Base-by-base conservation (phyloP, 495 filamentous ascomycete genomes). In the Xylaria nigripes region DNA sequence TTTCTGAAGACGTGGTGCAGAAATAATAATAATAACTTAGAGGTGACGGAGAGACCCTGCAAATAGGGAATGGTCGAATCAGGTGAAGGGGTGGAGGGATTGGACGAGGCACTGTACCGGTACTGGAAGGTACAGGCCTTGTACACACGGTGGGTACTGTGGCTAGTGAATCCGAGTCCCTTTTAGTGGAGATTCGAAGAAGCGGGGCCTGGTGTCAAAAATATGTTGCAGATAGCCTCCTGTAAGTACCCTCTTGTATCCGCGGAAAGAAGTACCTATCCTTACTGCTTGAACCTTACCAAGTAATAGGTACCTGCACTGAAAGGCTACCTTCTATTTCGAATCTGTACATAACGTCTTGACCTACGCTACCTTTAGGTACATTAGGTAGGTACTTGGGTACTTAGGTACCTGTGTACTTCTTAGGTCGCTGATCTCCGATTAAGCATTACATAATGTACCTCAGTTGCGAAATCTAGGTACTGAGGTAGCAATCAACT, bases 21-120 rank as follows among this genome's bases (percentile, higher is more conserved):
- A 54, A 46, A 38, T 54, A 48, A 48, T 54, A 38, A 36, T 30
- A 48, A 54, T 48, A 54, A 54, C 47, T 54, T 48, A 41, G 51
- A 54, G 51, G 51, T 54, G 51, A 54, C 51, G 51, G n/a, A 54
- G 48, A 54, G 34, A 42, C 51, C 51, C 44, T 54, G 32, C 45
- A 48, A 47, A 54, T 18, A 45, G 32, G 1, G 24, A 41, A 54
- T 19, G 44, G 51, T 48, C 45, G n/a, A 54, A 54, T 54, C 45
- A 54, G 44, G 44, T 48, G 51, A 47, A 48, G 32, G 43, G 44
- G 51, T 53, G 51, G 36, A 29, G 23, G 32, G 49, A 40, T 44
- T 44, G 40, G 38, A 51, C 25, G 30, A 34, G 43, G 15, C 22
- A 40, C 36, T 40, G 36, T 40, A 42, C 13, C n/a, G 22, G 19